Percentiles rank a stretch among this genome's conserved stretches.
These are phyloP conservation scores for Terfezia claveryi DNA, from an alignment of 495 filamentous ascomycete genomes.

Conservation along the genomic window DNA sequence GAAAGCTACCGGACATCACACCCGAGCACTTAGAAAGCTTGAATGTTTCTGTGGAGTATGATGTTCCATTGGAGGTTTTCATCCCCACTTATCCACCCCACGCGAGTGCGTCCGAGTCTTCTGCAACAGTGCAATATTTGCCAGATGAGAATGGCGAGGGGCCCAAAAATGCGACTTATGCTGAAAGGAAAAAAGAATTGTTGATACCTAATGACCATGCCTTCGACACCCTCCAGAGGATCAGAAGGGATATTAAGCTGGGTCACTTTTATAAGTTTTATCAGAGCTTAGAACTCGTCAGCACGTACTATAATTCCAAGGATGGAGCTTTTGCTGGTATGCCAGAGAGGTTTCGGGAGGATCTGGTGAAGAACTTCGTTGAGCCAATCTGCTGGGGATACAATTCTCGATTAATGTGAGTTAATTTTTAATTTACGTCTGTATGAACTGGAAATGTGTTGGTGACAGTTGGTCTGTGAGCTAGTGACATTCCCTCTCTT, in stretches of 20 bases:
- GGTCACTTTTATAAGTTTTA: conserved; percentile 19
- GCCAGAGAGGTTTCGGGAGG: conserved; percentile 19
- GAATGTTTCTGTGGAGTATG: conserved; percentile 16
- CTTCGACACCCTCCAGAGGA: conserved; percentile 11
- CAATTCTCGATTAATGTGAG: conserved; percentile 18
- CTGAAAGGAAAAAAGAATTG: conserved; percentile 12
- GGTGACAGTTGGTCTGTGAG: neutral
- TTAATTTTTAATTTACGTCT: neutral
- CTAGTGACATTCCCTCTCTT: neutral
- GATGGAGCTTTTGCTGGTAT: conserved; percentile 4
- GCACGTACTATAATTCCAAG: conserved; percentile 9
- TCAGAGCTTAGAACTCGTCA: conserved; percentile 14
- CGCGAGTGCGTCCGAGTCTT: neutral
- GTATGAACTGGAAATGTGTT: neutral
- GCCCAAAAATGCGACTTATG: conserved; percentile 1
- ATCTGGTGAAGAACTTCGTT: conserved; percentile 19
- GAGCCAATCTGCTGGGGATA: conserved; percentile 20
- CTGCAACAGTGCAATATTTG: neutral
- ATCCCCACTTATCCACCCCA: conserved; percentile 1
- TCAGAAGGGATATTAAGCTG: conserved; percentile 13
- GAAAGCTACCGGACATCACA: conserved; percentile 16
- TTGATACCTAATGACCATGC: conserved; percentile 13
- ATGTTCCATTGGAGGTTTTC: conserved; percentile 13
- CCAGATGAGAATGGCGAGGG: conserved; percentile 14
- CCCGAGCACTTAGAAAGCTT: conserved; percentile 13